These are phyloP conservation scores for Puccinia horiana DNA, from an alignment of 1,284 basidiomycete genomes.

Conservation along the genomic window DNA sequence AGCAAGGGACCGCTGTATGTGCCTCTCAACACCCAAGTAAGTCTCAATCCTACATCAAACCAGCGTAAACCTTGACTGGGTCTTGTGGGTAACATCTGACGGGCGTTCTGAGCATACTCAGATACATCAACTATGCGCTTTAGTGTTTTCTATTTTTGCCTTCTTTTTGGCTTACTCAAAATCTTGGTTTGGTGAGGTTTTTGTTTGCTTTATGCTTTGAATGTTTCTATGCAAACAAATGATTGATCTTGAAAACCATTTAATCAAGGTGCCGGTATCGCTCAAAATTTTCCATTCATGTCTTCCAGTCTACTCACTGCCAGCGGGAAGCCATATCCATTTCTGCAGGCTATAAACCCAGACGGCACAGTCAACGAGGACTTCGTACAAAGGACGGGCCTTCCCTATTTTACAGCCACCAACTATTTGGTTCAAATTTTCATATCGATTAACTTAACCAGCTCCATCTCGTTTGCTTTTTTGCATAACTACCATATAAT, in stretches of 20 bases:
- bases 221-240: background rate
- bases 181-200: slow-evolving; percentile 43
- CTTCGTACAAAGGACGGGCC: background rate
- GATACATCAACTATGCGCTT: slow-evolving; percentile 30
- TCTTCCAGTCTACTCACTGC: slow-evolving; percentile 16
- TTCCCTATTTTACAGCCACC: slow-evolving; percentile 23
- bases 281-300: slow-evolving; percentile 41
- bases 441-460: background rate
- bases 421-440: slow-evolving; percentile 21
- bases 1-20: slow-evolving; percentile 11
- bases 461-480: slow-evolving; percentile 15
- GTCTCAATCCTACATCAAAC: slow-evolving; percentile 9
- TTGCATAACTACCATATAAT: slow-evolving; percentile 19
- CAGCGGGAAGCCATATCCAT: slow-evolving; percentile 16
- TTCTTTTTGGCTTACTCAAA: slow-evolving; percentile 17
- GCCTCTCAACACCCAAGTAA: slow-evolving; percentile 31
- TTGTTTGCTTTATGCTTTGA: no score
- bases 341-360: slow-evolving; percentile 9
- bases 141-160: slow-evolving; percentile 20
- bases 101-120: background rate
- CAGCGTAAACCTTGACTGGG: no score
- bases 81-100: no score
- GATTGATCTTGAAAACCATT: background rate
- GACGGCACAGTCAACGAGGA: slow-evolving; percentile 32
- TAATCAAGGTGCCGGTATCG: background rate